Conservation (phyloP, 1,284 basidiomycete species). For the Moesziomyces antarcticus region DNA sequence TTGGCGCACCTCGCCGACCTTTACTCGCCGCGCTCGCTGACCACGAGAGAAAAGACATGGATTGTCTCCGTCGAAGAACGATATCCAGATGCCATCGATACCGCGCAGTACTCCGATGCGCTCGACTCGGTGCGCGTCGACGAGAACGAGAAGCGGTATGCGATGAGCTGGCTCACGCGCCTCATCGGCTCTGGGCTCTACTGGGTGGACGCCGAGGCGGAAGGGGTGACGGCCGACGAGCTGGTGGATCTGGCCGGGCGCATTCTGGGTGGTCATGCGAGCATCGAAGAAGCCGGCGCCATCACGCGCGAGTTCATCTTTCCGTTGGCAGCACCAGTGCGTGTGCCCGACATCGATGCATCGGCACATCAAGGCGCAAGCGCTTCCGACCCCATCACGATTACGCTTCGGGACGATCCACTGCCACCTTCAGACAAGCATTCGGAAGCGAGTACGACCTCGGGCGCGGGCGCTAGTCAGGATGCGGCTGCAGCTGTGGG, state of each 20-base stretch:
- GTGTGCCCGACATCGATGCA: constrained; percentile 14
- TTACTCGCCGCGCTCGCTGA: constrained; percentile 40
- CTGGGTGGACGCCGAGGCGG: constrained; percentile 31
- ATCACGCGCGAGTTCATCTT: constrained; percentile 42
- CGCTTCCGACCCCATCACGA: constrained; percentile 6
- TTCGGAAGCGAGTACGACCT: constrained; percentile 13
- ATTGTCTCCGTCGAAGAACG: neutral
- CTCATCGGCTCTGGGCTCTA: constrained; percentile 42
- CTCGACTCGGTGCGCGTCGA: constrained; percentile 35
- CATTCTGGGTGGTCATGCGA: constrained; percentile 37
- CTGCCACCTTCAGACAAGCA: constrained; percentile 35
- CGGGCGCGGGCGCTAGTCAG: constrained; percentile 13
- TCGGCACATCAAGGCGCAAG: neutral
- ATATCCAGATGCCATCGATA: neutral
- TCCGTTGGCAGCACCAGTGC: constrained; percentile 21
- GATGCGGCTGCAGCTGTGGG: constrained; percentile 49
- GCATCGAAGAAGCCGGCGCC: constrained; percentile 40
- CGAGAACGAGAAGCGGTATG: constrained; percentile 35
- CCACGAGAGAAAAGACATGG: neutral
- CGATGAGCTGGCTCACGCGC: constrained; percentile 48
- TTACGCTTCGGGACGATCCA: constrained; percentile 37
- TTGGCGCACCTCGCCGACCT: constrained; percentile 27
- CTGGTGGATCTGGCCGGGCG: constrained; percentile 46
- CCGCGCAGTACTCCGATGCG: constrained; percentile 16
- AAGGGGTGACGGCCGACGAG: constrained; percentile 9